These are phyloP conservation scores for Aechmea fasciata DNA, from an alignment of 176 grass and related monocot genomes.

Conservation along the genomic window DNA sequence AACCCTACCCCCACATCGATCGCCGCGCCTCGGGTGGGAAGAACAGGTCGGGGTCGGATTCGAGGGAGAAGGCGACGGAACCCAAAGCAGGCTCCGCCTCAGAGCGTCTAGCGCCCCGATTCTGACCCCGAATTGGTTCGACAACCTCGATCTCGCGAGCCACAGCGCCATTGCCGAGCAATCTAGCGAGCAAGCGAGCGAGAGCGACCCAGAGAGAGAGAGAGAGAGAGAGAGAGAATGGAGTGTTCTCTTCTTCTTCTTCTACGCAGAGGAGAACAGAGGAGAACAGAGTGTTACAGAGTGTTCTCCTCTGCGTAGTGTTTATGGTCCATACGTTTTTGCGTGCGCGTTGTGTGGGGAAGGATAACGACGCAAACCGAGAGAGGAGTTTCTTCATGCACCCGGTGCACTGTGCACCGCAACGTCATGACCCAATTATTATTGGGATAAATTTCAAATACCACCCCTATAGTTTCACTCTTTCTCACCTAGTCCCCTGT, in stretches of 20 bases:
- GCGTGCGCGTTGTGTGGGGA: neutral
- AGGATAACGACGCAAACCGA: too few species aligned
- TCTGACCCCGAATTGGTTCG: conserved; percentile 10
- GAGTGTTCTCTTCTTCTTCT: conserved; percentile 11
- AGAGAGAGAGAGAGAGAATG: conserved; percentile 4
- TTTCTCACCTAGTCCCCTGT: too few species aligned
- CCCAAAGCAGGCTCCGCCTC: neutral
- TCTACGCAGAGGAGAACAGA: too few species aligned
- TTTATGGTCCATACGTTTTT: conserved; percentile 1
- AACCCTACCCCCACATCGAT: conserved; percentile 2
- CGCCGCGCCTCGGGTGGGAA: neutral
- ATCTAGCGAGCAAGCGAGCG: neutral
- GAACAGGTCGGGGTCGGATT: conserved; percentile 2
- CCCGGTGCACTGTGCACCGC: too few species aligned
- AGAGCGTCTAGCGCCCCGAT: conserved; percentile 5
- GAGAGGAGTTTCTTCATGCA: too few species aligned
- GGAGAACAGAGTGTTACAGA: too few species aligned
- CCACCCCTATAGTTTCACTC: too few species aligned
- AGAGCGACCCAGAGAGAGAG: neutral
- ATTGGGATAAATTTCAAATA: too few species aligned
- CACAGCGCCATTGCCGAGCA: conserved; percentile 7
- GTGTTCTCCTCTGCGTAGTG: neutral
- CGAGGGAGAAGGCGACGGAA: neutral
- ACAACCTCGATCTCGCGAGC: conserved; percentile 22
- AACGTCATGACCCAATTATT: too few species aligned